Conservation (phyloP, 495 filamentous ascomycete species). For the Trichoderma virens region DNA sequence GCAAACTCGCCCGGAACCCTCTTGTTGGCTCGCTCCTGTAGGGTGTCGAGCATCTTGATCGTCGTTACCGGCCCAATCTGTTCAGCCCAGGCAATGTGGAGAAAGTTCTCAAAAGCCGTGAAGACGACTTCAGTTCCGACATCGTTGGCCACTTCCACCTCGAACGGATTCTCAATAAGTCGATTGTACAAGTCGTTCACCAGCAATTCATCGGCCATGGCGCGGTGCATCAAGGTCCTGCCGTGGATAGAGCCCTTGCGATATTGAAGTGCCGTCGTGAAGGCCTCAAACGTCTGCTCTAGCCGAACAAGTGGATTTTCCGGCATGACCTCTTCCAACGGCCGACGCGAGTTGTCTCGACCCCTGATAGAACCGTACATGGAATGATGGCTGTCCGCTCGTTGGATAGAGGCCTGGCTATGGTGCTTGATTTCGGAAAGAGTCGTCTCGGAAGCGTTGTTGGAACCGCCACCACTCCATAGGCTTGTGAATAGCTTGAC, state of each 20-base stretch:
- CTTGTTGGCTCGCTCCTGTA: constrained; percentile 69
- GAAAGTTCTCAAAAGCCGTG: constrained; percentile 88
- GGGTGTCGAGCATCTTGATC: constrained; percentile 49
- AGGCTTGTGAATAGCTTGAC: constrained; percentile 87
- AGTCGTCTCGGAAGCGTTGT: constrained; percentile 15
- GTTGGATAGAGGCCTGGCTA: constrained; percentile 25
- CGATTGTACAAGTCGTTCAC: constrained; percentile 91
- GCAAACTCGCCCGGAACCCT: constrained; percentile 74
- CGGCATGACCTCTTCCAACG: constrained; percentile 38
- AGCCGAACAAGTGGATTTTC: constrained; percentile 57
- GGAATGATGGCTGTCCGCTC: constrained; percentile 37
- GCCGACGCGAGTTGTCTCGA: constrained; percentile 38
- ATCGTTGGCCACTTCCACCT: constrained; percentile 64
- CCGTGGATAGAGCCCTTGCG: constrained; percentile 82
- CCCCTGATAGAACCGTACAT: constrained; percentile 36
- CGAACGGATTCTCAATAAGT: constrained; percentile 72
- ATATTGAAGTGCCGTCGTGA: constrained; percentile 71
- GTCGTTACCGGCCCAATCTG: constrained; percentile 79
- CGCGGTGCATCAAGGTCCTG: constrained; percentile 60
- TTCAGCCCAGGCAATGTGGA: constrained; percentile 79
- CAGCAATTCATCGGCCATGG: constrained; percentile 62
- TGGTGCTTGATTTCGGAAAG: constrained; percentile 26
- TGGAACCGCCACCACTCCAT: constrained; percentile 50
- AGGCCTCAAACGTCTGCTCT: constrained; percentile 80
- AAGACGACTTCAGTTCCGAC: constrained; percentile 84